Percentiles rank a stretch among this genome's conserved stretches.
Conservation (phyloP, 2,329 filamentous ascomycete species). For the Cladosporium phlei region DNA sequence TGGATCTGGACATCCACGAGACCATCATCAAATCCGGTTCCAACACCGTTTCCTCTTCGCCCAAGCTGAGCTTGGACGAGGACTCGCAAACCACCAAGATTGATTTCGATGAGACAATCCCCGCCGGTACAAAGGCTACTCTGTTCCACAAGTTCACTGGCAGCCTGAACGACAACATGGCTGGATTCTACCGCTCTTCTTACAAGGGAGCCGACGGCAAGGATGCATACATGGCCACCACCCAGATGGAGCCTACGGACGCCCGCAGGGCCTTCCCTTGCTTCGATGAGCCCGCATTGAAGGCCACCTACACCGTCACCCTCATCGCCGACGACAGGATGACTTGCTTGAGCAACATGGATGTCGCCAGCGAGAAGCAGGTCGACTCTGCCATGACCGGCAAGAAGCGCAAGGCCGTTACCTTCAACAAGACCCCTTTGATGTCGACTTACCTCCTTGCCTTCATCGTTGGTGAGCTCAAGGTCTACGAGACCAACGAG, state of each 20-base stretch:
- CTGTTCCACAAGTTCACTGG: slow-evolving; percentile 75
- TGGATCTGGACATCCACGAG: slow-evolving; percentile 77
- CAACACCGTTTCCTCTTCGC: slow-evolving; percentile 55
- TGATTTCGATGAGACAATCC: slow-evolving; percentile 67
- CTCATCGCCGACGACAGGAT: slow-evolving; percentile 84
- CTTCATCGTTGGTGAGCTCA: slow-evolving; percentile 89
- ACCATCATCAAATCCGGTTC: slow-evolving; percentile 63
- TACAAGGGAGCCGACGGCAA: slow-evolving; percentile 79
- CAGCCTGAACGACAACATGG: slow-evolving; percentile 87
- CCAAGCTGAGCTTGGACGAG: slow-evolving; percentile 68
- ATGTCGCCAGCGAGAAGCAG: slow-evolving; percentile 74
- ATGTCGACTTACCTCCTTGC: slow-evolving; percentile 97
- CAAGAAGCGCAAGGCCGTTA: slow-evolving; percentile 74
- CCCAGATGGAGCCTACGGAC: slow-evolving; percentile 96
- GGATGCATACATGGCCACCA: slow-evolving; percentile 77
- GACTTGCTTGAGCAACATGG: slow-evolving; percentile 96
- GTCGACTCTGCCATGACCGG: slow-evolving; percentile 60
- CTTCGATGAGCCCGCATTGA: slow-evolving; percentile 92
- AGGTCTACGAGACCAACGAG: slow-evolving; percentile 84
- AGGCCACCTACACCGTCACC: slow-evolving; percentile 87
- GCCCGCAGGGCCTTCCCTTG: slow-evolving; percentile 89
- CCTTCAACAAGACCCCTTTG: slow-evolving; percentile 83
- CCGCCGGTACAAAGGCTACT: slow-evolving; percentile 71
- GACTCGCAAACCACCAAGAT: slow-evolving; percentile 77
- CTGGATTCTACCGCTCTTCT: slow-evolving; percentile 92